phyloP scores from a whole-genome alignment of 495 filamentous ascomycete genomes.

The Tuber brumale region DNA sequence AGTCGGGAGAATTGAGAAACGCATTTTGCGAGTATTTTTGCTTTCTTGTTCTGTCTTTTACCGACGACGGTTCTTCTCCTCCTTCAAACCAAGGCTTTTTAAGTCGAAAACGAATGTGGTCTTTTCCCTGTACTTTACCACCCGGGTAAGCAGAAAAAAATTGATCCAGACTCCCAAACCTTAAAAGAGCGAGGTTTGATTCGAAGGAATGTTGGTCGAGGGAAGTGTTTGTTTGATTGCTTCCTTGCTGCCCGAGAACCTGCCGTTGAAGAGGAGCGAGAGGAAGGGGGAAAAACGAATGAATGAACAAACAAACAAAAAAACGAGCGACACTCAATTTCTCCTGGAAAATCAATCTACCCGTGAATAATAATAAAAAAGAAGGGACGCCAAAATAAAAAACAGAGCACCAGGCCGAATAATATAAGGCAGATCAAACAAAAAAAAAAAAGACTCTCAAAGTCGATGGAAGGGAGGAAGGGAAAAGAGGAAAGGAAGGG shows the following conservation, averaged over 20 bases:
- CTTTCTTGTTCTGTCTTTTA: background rate
- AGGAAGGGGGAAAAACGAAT: background rate
- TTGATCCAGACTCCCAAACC: background rate
- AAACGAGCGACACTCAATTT: background rate
- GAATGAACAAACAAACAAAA: background rate
- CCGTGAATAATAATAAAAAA: background rate
- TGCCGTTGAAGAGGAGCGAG: background rate
- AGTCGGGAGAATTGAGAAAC: constrained; percentile 18
- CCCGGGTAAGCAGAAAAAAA: constrained; percentile 24
- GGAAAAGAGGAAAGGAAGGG: background rate
- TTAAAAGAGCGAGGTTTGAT: background rate
- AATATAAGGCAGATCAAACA: background rate
- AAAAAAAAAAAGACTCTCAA: constrained; percentile 1
- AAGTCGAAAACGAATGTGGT: background rate
- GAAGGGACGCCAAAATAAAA: background rate
- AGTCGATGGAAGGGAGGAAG: background rate
- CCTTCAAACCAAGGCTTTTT: constrained; percentile 1
- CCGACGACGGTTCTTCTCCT: background rate
- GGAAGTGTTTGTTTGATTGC: background rate
- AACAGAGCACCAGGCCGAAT: constrained; percentile 1
- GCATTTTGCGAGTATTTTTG: constrained; percentile 21
- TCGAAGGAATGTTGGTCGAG: background rate
- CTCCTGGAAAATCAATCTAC: background rate
- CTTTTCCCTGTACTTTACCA: constrained; percentile 10
- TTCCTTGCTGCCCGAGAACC: background rate